These are phyloP conservation scores for Laguncularia racemosa DNA, from an alignment of 345 rosid genomes.

Conservation along the genomic window DNA sequence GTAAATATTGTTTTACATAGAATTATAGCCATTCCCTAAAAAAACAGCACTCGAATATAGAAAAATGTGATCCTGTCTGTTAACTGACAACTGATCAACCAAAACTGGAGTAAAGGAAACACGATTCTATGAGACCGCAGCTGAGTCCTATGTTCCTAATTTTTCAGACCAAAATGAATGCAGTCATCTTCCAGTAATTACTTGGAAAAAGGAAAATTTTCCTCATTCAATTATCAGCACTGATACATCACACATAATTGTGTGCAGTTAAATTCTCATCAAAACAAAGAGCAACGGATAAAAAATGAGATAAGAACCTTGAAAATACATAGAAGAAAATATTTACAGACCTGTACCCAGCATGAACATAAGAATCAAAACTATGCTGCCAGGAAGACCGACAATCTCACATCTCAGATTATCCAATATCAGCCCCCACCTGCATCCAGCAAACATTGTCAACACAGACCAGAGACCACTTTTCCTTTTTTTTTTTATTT, in stretches of 20 bases:
- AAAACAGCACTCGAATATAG: no score
- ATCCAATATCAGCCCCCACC: constrained; percentile 29
- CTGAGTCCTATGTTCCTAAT: no score
- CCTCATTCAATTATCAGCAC: not conserved
- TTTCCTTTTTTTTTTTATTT: no score
- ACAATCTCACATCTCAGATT: not conserved
- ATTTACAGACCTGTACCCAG: constrained; percentile 21
- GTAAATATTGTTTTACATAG: no score
- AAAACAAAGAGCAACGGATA: not conserved
- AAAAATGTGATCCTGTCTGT: no score
- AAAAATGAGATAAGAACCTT: constrained; percentile 12
- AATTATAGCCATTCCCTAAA: no score
- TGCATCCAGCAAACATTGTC: constrained; percentile 14
- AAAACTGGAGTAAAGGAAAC: no score
- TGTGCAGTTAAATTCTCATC: constrained; percentile 1
- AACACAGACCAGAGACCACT: not conserved
- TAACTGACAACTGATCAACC: no score
- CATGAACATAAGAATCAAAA: constrained; percentile 6
- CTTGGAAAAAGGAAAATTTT: not conserved
- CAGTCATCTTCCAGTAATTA: no score
- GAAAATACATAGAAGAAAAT: constrained; percentile 6
- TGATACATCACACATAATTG: not conserved
- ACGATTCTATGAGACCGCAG: no score
- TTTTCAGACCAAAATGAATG: no score
- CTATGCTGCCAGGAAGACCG: constrained; percentile 5